Base-by-base conservation (phyloP, 148 eudicot species). In the Amaranthus cruentus region DNA sequence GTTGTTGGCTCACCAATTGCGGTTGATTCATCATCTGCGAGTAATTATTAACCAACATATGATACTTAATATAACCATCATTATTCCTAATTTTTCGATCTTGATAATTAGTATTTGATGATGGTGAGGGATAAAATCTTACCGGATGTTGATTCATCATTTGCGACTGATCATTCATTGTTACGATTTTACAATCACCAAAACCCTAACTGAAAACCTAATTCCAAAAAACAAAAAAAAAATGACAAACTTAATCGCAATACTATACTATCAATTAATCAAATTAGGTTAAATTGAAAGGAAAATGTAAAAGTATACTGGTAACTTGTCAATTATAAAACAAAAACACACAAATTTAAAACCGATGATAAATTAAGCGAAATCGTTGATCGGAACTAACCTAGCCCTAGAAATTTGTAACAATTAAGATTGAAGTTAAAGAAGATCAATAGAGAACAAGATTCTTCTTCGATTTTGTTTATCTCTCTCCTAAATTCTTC, bases 91-190 rank as follows among this genome's bases (percentile, higher is more conserved):
- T 66, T 62, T 72, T 52, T 47, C 54, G 49, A 21, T 44, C 52
- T 6, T 67, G 73, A 66, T 55, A 63, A 52, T 13, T 11, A 44
- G 7, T 14, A 38, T 69, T 14, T 66, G 7, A 63, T 46, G 14
- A 42, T 55, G 38, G 2, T 47, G 50, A 71, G 15, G 9, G 47
- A 54, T 4, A 44, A 21, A 13, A 55, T 72, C 49, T 81, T 81
- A 85, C 80, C 82, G 79, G 85, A 57, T 80, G 75, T 42, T 78
- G 84, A 71, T 74, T 81, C 81, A 81, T 77, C 76, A 79, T 74
- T 66, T 74, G 74, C 8, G 83, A 70, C 58, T 79, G 87, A 73
- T 78, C 85, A 53, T 82, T 81, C 85, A 83, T 85, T 42, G 43
- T 55, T 59, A 47, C 28, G 8, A 2, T 7, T n/a, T 13, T n/a